A percentile compares a stretch with the other conserved stretches of the same genome.
Evolutionary conservation across 2,329 filamentous ascomycete genomes (phyloP).

Genomic region (Penicillium sp.): DNA sequence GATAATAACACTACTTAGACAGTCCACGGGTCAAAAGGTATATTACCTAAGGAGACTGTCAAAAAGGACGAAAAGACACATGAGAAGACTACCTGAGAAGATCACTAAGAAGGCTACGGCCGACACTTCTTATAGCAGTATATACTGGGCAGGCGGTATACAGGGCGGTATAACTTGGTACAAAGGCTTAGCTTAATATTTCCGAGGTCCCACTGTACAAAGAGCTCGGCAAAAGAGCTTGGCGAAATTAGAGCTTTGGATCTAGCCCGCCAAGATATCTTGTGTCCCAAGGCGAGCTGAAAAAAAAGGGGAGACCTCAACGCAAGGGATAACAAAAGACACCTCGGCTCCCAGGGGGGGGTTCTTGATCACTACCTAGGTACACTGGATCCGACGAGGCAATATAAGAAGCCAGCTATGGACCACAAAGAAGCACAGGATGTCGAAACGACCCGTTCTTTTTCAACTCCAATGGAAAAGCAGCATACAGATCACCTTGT

Average conservation of each 20-base stretch:
- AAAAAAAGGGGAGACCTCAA: not conserved
- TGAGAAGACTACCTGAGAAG: no score
- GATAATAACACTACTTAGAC: no score
- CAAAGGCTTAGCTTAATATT: no score
- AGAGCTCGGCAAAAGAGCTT: conserved; percentile 2
- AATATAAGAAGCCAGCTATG: not conserved
- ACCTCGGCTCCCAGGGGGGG: not conserved
- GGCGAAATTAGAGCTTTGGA: not conserved
- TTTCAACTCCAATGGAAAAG: not conserved
- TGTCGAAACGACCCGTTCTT: conserved; percentile 2
- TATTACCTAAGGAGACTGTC: no score
- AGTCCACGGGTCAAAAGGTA: no score
- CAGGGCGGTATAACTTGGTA: no score
- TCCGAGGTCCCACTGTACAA: not conserved
- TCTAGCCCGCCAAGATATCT: conserved; percentile 1
- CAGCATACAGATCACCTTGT: conserved; percentile 20
- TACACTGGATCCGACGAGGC: not conserved
- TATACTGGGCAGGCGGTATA: no score
- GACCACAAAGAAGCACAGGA: conserved; percentile 6
- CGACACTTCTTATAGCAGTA: no score
- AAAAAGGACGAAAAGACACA: no score
- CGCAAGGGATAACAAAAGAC: not conserved
- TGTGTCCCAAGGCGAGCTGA: not conserved
- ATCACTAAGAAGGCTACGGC: no score
- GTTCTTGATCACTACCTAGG: not conserved